Conservation (phyloP, 768 basidiomycete species). For the Suillus variegatus region DNA sequence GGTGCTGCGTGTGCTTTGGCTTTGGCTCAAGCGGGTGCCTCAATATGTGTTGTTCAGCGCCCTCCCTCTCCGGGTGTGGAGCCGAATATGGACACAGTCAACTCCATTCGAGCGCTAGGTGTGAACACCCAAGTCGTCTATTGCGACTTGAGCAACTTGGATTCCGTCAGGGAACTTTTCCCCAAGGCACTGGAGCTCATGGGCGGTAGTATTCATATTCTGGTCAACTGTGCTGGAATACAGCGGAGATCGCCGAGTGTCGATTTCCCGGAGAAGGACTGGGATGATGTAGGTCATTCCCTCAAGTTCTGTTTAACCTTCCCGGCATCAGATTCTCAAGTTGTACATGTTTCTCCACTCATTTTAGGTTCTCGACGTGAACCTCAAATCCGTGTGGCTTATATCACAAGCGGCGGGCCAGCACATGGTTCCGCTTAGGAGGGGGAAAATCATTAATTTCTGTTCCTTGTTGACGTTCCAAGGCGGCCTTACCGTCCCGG, state of each 20-base stretch:
- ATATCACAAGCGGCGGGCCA: constrained; percentile 84
- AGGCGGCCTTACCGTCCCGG: constrained; percentile 75
- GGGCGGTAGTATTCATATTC: constrained; percentile 57
- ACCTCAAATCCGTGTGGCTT: constrained; percentile 86
- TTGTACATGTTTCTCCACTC: constrained; percentile 13
- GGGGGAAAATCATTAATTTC: constrained; percentile 76
- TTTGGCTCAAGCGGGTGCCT: constrained; percentile 55
- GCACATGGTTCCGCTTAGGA: constrained; percentile 79
- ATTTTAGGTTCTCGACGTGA: constrained; percentile 75
- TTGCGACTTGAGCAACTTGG: constrained; percentile 57
- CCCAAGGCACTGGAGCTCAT: constrained; percentile 48
- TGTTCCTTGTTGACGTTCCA: constrained; percentile 53
- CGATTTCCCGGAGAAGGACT: constrained; percentile 64
- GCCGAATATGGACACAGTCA: constrained; percentile 36
- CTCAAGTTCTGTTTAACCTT: constrained; percentile 27
- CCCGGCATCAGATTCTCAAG: constrained; percentile 13
- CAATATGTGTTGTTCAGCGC: constrained; percentile 50
- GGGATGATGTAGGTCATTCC: constrained; percentile 62
- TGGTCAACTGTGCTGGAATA: constrained; percentile 72
- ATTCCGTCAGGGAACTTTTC: constrained; percentile 50
- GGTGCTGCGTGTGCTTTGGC: constrained; percentile 57
- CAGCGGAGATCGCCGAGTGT: constrained; percentile 61
- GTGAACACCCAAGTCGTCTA: constrained; percentile 43
- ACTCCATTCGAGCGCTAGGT: constrained; percentile 39
- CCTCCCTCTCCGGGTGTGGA: constrained; percentile 37